Base-by-base conservation (phyloP, 2,329 filamentous ascomycete genomes). In the Stenocarpella maydis region DNA sequence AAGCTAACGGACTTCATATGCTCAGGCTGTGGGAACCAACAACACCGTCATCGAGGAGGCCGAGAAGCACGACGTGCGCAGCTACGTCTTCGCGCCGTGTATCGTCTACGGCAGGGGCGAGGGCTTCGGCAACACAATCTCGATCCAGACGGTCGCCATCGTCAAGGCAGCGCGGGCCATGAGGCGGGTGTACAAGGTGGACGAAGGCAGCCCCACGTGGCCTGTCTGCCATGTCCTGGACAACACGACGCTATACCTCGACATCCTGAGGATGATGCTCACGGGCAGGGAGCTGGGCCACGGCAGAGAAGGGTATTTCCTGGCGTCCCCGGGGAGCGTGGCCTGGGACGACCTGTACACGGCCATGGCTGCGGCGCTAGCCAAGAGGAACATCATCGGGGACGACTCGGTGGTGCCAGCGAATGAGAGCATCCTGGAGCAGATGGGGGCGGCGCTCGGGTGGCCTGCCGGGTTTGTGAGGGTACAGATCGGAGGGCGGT, bases 31-130 rank as follows among this genome's bases (percentile, higher is more conserved):
- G 2, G 71, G 76, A 0, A 78, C 81, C 9, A 86, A 86, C 69
- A 79, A 76, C 45, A 74, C 69, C 0, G 77, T 86, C 10, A 82
- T 85, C 43, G 83, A 86, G 21, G 75, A 78, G 7, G 79, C 80
- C 7, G 81, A 83, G 28, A 73, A 72, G 14, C 69, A 79, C 17
- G 83, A 82, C 0, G 83, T 87, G 3, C 78, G 77, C 37, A 82
- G 80, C 68, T 87, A 87, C 71, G 81, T 87, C n/a, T 87, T 87
- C 73, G 77, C 76, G 0, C 86, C 85, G 1, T 87, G 85, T 72
- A 82, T 87, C 34, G 86, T 88, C 17, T 87, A 80, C 34, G 85
- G 85, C 8, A 76, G 80, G 66, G 82, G 84, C 3, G 79, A 82
- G 69, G 84, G 85, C 0, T 86, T 86, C 67, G 84, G 84, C 1